Evolutionary conservation across 164 flowering plant species (phyloP).

Genomic region (Nymphaea thermarum): DNA sequence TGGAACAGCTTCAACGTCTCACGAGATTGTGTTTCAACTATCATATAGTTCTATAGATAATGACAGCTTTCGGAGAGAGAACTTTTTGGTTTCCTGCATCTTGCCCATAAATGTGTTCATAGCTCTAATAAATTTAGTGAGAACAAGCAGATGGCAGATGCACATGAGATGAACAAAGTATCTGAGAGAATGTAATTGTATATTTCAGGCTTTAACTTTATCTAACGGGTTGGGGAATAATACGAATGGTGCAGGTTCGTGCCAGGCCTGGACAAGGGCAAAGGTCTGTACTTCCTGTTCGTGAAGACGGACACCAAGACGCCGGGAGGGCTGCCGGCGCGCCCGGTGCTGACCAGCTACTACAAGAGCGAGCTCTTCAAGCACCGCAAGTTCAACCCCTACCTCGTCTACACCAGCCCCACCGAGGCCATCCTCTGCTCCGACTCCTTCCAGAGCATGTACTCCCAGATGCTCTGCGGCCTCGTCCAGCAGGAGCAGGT

Average conservation of each 20-base stretch:
- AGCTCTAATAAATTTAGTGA: no score
- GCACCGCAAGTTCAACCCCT: constrained; percentile 24
- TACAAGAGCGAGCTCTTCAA: constrained; percentile 32
- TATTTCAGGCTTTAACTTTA: neutral
- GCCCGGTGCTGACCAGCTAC: constrained; percentile 33
- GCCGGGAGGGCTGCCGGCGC: constrained; percentile 29
- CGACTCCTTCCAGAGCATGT: constrained; percentile 42
- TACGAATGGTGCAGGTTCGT: constrained; percentile 17
- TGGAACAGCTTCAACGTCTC: no score
- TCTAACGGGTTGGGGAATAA: neutral
- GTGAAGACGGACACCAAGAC: constrained; percentile 27
- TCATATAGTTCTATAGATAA: no score
- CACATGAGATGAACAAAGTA: no score
- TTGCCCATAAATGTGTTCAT: no score
- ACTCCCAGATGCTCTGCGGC: constrained; percentile 38
- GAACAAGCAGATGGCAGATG: no score
- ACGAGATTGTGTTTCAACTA: no score
- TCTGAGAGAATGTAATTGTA: neutral
- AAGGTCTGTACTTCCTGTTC: constrained; percentile 27
- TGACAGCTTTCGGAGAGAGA: no score
- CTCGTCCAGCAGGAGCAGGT: constrained; percentile 23
- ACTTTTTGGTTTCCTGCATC: no score
- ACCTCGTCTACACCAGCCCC: constrained; percentile 32
- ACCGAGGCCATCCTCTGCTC: constrained; percentile 33
- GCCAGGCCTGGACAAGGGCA: constrained; percentile 33